Base-by-base conservation (phyloP, 192 early-diverging fungal species). In the Coemansia sp. region DNA sequence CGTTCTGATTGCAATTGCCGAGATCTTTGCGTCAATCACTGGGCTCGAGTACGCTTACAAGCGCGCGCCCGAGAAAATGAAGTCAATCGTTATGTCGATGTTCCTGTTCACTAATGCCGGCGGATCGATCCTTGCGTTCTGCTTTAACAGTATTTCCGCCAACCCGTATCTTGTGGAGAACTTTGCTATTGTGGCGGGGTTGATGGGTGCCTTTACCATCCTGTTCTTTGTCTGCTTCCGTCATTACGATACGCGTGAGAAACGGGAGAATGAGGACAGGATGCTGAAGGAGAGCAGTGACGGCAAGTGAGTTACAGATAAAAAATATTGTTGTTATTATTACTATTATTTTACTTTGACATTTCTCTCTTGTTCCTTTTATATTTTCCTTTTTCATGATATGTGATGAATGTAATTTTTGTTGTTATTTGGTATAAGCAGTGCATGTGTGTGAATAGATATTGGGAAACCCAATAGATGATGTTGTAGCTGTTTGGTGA, bases 1-100 rank as follows among this genome's bases (percentile, higher is more conserved):
- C 64, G 47, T 85, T 6, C 69, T 89, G 8, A 73, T 89, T 26
- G 87, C 87, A 5, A 76, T 87, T 15, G 69, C 84, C 6, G 86
- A 89, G 77, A 85, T 88, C 56, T 85, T 89, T 63, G 86, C 87
- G 11, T 87, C 85, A 18, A 83, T 88, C 47, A 88, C 88, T 5
- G 86, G 86, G n/a, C 84, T 89, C 58, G 88, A 89, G 78, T 89
- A 85, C 56, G 86, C 88, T 9, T 89, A 84, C 73, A 86, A 80
- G 55, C 77, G 80, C 22, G 88, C 88, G 18, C 88, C 88, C 16
- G 81, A 83, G 61, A 74, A 69, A 13, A 88, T 88, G 87, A 88
- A 88, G 67, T 85, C 85, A 0, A 74, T 89, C 43, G 86, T 89
- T 40, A 88, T 87, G 78, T 86, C 88, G 9, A 58, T 88, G 21